Conservation (phyloP, 441 rosid genomes). For the Adansonia madagascariensis region DNA sequence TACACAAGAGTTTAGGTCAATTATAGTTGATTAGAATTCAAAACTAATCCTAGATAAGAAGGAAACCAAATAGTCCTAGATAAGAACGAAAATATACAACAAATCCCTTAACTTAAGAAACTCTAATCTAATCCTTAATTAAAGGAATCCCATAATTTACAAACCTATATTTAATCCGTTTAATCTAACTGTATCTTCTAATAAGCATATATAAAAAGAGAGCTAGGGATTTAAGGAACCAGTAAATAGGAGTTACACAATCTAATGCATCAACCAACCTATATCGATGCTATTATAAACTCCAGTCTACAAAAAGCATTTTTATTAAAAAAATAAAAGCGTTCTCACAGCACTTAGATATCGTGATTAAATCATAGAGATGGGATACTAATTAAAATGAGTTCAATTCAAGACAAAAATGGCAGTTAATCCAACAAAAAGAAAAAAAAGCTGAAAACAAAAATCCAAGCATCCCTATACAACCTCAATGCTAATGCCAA, state of each 20-base stretch:
- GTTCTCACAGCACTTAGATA: not conserved
- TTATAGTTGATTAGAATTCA: too few relatives aligned
- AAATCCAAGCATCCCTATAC: slow-evolving; percentile 10
- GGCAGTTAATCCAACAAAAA: not conserved
- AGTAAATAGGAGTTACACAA: not conserved
- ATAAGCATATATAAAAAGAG: not conserved
- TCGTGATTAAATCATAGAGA: not conserved
- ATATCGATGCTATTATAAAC: slow-evolving; percentile 4
- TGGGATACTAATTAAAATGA: slow-evolving; percentile 8
- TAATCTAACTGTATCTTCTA: too few relatives aligned
- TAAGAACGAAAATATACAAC: too few relatives aligned
- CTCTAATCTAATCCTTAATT: too few relatives aligned
- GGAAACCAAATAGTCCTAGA: too few relatives aligned
- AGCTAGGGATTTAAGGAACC: slow-evolving; percentile 1
- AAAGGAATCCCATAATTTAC: too few relatives aligned
- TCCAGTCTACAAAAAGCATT: not conserved
- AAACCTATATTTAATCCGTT: too few relatives aligned
- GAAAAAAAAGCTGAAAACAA: slow-evolving; percentile 1
- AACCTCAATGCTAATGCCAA: slow-evolving; percentile 5
- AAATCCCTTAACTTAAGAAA: too few relatives aligned
- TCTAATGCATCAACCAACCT: slow-evolving; percentile 8
- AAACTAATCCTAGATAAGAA: too few relatives aligned
- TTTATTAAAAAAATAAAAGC: not conserved
- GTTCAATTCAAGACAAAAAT: not conserved
- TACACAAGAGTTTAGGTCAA: too few relatives aligned